phyloP scores from a whole-genome alignment of 2,329 filamentous ascomycete genomes.

The Ambrosiella beaveri region DNA sequence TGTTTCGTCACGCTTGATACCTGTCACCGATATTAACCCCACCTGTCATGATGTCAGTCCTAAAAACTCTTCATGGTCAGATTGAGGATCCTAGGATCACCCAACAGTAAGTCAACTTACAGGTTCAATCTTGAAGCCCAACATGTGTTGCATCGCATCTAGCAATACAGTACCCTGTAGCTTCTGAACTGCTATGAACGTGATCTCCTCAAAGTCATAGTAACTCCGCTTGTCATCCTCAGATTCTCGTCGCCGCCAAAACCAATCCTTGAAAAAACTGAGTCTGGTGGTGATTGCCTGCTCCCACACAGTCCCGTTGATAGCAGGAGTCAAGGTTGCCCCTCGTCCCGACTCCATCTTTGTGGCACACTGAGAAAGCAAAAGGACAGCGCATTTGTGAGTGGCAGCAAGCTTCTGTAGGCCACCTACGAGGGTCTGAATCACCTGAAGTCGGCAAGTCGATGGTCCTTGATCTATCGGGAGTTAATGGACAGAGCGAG shows the following conservation, averaged over 20 bases:
- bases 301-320: constrained; percentile 68
- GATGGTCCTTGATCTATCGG: constrained; percentile 15
- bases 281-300: constrained; percentile 55
- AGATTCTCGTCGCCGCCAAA: constrained; percentile 22
- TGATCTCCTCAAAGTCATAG: constrained; percentile 7
- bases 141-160: constrained; percentile 25
- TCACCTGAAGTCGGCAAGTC: constrained; percentile 30
- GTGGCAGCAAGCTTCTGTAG: constrained; percentile 61
- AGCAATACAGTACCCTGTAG: constrained; percentile 33
- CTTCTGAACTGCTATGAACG: constrained; percentile 40
- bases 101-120: constrained; percentile 21
- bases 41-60: not conserved
- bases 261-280: constrained; percentile 65
- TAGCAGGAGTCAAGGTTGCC: constrained; percentile 55
- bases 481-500: not conserved
- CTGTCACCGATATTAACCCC: constrained; percentile 15
- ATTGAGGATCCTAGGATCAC: not conserved
- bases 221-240: not conserved
- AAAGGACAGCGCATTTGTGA: constrained; percentile 53
- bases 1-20: constrained; percentile 9
- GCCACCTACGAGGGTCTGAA: constrained; percentile 49
- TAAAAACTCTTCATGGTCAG: not conserved
- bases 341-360: constrained; percentile 50
- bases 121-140: constrained; percentile 31
- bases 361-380: constrained; percentile 70